Evolutionary conservation across 805 yeast species (phyloP), one percentile per base, ranked within the genome.

Genomic region (Aciculoconidium aculeatum): DNA sequence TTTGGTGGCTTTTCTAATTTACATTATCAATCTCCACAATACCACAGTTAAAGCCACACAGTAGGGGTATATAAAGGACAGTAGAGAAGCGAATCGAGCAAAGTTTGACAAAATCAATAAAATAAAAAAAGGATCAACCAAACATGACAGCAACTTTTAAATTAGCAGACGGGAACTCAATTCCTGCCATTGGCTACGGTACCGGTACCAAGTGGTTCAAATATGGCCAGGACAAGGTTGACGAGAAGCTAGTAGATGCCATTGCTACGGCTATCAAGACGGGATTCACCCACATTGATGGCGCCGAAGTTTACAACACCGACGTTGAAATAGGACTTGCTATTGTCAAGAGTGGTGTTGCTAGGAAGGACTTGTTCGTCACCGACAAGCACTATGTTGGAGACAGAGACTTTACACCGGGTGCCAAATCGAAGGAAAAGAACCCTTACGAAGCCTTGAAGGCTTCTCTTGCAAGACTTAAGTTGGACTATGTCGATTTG

Each of bases 261-360:
- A 39, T 77, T 16, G 35, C 49, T 5, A 46, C 50, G 16, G 77
- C 85, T 2, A 45, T 80, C 13, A 53, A 65, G 2, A 47, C 51
- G 10, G 80, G 81, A 0, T 74, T 70, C 51, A 64, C 54, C 25
- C 86, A 77, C 45, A 60, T 79, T 25, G 87, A 79, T 41, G 72
- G 79, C 9, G 86, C 86, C 1, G 82, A 78, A 41, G 53, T 61
- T 10, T 79, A 79, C 50, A 63, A 67, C 25, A 77, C 82, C 7
- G 77, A 73, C 34, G 44, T 43, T 3, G 84, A 77, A 45, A 68
- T 75, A 20, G 77, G 70, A 15, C 61, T 49, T 13, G 81, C 78
- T 2, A 36, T 77, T 17, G 57, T 55, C 30, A 47, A 58, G 27
- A 44, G 62, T 0, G 68, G 64, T 4, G 31, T 60, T 6, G 50